Conservation (phyloP, 768 basidiomycete species). For the Russula virescens region DNA sequence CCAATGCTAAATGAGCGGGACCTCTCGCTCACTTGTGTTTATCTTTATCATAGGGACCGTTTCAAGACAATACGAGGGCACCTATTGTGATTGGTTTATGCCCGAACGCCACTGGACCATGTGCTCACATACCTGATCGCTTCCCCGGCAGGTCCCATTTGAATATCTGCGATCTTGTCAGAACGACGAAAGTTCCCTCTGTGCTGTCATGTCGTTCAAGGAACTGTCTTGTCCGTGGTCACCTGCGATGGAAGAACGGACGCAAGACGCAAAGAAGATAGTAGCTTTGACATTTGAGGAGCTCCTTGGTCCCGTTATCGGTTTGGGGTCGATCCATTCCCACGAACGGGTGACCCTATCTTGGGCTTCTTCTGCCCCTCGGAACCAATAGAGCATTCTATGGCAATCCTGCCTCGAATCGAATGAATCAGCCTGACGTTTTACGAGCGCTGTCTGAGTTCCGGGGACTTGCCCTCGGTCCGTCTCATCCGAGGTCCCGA, state of each 20-base stretch:
- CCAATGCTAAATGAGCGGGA: not conserved
- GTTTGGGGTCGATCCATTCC: slow-evolving; percentile 13
- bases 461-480: slow-evolving; percentile 16
- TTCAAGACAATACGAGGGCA: too few relatives aligned
- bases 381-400: slow-evolving; percentile 10
- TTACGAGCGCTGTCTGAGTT: slow-evolving; percentile 6
- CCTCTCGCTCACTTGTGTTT: not conserved
- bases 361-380: slow-evolving; percentile 2
- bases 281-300: not conserved
- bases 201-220: not conserved
- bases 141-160: not conserved
- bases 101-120: slow-evolving; percentile 11
- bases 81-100: not conserved
- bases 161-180: not conserved
- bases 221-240: not conserved
- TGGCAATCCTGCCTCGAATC: not conserved
- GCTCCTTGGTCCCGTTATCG: slow-evolving; percentile 1
- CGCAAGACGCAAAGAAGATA: not conserved
- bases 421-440: not conserved
- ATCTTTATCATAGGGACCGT: not conserved
- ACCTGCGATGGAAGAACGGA: slow-evolving; percentile 8
- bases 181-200: not conserved
- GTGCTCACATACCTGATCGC: slow-evolving; percentile 1
- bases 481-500: not conserved
- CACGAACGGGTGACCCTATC: slow-evolving; percentile 8